Base-by-base conservation (phyloP, 768 basidiomycete genomes). In the Udeniomyces megalosporus region DNA sequence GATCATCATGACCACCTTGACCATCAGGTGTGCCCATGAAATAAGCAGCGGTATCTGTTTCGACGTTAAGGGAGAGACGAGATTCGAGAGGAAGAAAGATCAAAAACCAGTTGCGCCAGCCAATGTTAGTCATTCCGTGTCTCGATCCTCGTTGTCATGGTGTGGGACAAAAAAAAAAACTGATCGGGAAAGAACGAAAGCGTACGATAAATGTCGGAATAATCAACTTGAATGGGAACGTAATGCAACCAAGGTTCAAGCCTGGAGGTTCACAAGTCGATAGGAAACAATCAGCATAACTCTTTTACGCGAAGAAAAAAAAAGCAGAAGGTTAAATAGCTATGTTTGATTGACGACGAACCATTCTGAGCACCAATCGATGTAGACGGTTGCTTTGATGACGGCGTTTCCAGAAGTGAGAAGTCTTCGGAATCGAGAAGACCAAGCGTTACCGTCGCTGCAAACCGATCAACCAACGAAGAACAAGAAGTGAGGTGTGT, bases 191-290 rank as follows among this genome's bases (percentile, higher is more conserved):
- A 44, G 52, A 17, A 17, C 38, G 17, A 42, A 17, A 8, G 38
- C 51, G 20, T 2, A 61, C 60, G 31, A 38, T 56, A 63, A 3
- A 63, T 29, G 34, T 57, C 54, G 1, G 32, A 20, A 17, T 55
- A 38, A 57, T 71, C 70, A 38, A 72, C 29, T 53, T 70, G 62
- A 42, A 72, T 42, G 0, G 71, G 71, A 11, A 72, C 64, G 56
- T 71, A 72, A 51, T 73, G 72, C 24, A 73, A 68, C 72, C 72
- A 73, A 1, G 72, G 70, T 48, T 72, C 68, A 24, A 71, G 69
- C n/a, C n/a, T n/a, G n/a, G n/a, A n/a, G n/a, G n/a, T n/a, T n/a
- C n/a, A n/a, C n/a, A n/a, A n/a, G n/a, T n/a, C n/a, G n/a, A n/a
- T n/a, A n/a, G n/a, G n/a, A n/a, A n/a, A n/a, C n/a, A n/a, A n/a